Evolutionary conservation across 176 grass and related monocot genomes (phyloP).

Genomic region (Microstegium vimineum): DNA sequence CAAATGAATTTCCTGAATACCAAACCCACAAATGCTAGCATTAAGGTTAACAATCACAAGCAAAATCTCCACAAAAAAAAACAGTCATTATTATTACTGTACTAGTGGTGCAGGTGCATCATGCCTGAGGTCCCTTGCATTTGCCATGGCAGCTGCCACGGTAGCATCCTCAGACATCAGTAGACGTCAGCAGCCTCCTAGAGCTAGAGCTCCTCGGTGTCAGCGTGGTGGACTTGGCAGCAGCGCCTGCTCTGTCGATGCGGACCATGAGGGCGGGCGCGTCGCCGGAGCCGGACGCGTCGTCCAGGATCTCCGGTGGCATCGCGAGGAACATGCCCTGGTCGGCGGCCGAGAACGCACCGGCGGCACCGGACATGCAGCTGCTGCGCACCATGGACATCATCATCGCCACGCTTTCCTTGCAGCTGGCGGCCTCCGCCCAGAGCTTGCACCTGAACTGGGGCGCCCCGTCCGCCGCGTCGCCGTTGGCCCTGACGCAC

Average conservation of each 20-base stretch:
- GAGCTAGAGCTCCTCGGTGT: no score
- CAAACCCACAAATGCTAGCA: no score
- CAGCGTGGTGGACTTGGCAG: not conserved
- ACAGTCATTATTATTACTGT: no score
- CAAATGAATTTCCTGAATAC: no score
- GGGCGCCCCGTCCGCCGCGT: not conserved
- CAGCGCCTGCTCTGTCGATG: not conserved
- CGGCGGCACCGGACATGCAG: not conserved
- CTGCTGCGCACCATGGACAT: conserved; percentile 1
- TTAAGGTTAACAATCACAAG: no score
- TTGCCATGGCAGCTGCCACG: no score
- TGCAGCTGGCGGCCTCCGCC: not conserved
- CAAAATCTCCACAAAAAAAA: no score
- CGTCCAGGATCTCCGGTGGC: not conserved
- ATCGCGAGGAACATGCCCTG: conserved; percentile 10
- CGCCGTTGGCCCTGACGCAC: conserved; percentile 9
- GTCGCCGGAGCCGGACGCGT: no score
- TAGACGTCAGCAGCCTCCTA: no score
- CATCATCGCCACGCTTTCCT: not conserved
- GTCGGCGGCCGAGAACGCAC: not conserved
- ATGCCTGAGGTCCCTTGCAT: no score
- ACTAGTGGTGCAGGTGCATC: no score
- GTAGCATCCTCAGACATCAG: no score
- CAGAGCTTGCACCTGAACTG: conserved; percentile 9
- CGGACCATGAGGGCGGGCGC: not conserved